These are phyloP conservation scores for Yamadazyma aaseri DNA, from an alignment of 1,139 yeast species.

Conservation along the genomic window DNA sequence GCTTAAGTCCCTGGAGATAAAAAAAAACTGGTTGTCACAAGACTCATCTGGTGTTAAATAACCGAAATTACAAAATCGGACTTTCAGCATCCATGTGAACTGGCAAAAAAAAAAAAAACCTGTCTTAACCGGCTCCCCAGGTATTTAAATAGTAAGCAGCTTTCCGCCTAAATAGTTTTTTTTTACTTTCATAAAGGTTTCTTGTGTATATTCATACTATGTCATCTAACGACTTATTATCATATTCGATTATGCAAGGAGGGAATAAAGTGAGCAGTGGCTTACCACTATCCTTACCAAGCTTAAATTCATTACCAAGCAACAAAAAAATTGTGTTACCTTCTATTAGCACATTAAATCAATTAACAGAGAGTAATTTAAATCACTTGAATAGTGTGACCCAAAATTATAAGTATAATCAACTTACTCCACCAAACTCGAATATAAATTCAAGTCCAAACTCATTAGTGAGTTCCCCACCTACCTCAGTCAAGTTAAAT, in stretches of 20 bases:
- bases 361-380: slow-evolving; percentile 20
- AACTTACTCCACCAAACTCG: slow-evolving; percentile 12
- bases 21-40: slow-evolving; percentile 2
- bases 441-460: slow-evolving; percentile 11
- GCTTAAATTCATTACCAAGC: slow-evolving; percentile 8
- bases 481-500: slow-evolving; percentile 3
- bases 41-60: slow-evolving; percentile 1
- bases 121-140: slow-evolving; percentile 17
- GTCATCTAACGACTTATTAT: slow-evolving; percentile 29
- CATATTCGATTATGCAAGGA: slow-evolving; percentile 35
- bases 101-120: slow-evolving; percentile 5
- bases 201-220: no score
- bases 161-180: no score
- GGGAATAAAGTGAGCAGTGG: slow-evolving; percentile 14
- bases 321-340: slow-evolving; percentile 17
- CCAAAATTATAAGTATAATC: slow-evolving; percentile 5
- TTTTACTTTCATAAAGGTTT: no score
- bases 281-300: slow-evolving; percentile 11
- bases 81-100: slow-evolving; percentile 15
- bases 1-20: slow-evolving; percentile 2
- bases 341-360: slow-evolving; percentile 13
- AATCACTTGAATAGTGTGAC: slow-evolving; percentile 6
- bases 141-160: slow-evolving; percentile 10
- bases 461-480: slow-evolving; percentile 11
- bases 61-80: slow-evolving; percentile 8